A percentile compares a stretch with the other conserved stretches of the same genome.
Conservation (phyloP, 1,139 yeast genomes). For the Debaryomyces sp. region DNA sequence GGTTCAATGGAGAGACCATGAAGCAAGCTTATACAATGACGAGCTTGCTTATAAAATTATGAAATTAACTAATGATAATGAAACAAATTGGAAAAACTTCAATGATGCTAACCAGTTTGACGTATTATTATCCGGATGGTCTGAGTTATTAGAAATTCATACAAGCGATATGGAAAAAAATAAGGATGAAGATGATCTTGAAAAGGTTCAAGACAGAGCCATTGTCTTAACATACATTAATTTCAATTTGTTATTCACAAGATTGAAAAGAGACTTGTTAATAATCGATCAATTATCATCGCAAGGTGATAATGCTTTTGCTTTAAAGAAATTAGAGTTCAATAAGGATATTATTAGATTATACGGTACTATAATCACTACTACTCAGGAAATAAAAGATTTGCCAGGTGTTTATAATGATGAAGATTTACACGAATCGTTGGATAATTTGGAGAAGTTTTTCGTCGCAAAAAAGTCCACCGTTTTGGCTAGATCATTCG, state of each 20-base stretch:
- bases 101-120: slow-evolving; percentile 34
- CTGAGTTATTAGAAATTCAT: slow-evolving; percentile 47
- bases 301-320: background rate
- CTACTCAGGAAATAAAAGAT: slow-evolving; percentile 63
- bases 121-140: slow-evolving; percentile 38
- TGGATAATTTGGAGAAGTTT: slow-evolving; percentile 52
- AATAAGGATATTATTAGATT: slow-evolving; percentile 52
- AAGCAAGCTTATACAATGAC: slow-evolving; percentile 69
- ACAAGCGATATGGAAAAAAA: slow-evolving; percentile 48
- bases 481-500: slow-evolving; percentile 53
- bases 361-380: slow-evolving; percentile 49
- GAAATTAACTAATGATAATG: slow-evolving; percentile 40
- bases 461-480: slow-evolving; percentile 47
- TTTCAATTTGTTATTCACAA: slow-evolving; percentile 65
- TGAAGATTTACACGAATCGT: slow-evolving; percentile 60
- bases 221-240: slow-evolving; percentile 74
- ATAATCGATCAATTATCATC: slow-evolving; percentile 40
- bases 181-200: slow-evolving; percentile 49
- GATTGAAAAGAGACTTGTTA: slow-evolving; percentile 70
- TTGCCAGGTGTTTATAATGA: slow-evolving; percentile 92
- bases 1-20: slow-evolving; percentile 73
- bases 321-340: slow-evolving; percentile 28
- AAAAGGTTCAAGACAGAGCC: slow-evolving; percentile 70
- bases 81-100: slow-evolving; percentile 21
- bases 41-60: slow-evolving; percentile 67